These are phyloP conservation scores for Cercospora zeae-maydis DNA, from an alignment of 2,329 filamentous ascomycete species.

Conservation along the genomic window DNA sequence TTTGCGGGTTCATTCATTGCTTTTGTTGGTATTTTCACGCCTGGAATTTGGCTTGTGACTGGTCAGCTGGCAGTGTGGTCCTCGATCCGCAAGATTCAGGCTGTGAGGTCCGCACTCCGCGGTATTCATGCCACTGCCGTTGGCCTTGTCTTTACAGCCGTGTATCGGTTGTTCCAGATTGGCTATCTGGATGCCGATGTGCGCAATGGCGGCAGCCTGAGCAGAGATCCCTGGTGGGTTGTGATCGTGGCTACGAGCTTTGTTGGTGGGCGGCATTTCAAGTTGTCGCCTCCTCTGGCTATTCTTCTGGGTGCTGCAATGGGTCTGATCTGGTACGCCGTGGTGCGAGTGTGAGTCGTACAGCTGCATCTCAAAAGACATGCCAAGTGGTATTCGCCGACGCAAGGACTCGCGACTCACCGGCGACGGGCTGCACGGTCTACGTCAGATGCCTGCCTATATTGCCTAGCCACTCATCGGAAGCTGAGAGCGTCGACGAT, in stretches of 20 bases:
- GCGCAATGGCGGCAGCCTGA: slow-evolving; percentile 38
- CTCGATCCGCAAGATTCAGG: slow-evolving; percentile 36
- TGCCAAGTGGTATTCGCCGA: not conserved
- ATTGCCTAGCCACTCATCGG: not conserved
- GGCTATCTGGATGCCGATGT: slow-evolving; percentile 41
- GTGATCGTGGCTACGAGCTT: slow-evolving; percentile 44
- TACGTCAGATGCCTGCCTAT: not conserved
- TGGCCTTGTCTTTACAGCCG: slow-evolving; percentile 45
- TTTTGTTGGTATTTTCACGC: slow-evolving; percentile 42
- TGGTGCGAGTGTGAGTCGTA: not conserved
- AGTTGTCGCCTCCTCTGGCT: slow-evolving; percentile 39
- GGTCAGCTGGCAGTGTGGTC: slow-evolving; percentile 42
- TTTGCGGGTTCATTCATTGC: slow-evolving; percentile 39
- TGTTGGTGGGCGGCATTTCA: slow-evolving; percentile 42
- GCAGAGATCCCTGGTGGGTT: slow-evolving; percentile 45
- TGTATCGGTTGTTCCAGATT: slow-evolving; percentile 46
- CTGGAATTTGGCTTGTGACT: slow-evolving; percentile 39
- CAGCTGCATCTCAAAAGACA: not conserved
- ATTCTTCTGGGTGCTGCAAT: slow-evolving; percentile 41
- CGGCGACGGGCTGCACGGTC: not conserved
- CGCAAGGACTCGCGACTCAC: not conserved
- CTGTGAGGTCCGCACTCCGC: slow-evolving; percentile 37
- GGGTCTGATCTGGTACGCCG: slow-evolving; percentile 42
- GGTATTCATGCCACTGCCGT: slow-evolving; percentile 45
- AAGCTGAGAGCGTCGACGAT: not conserved